phyloP scores from a whole-genome alignment of 2,329 filamentous ascomycete species.

The Cladophialophora psammophila region DNA sequence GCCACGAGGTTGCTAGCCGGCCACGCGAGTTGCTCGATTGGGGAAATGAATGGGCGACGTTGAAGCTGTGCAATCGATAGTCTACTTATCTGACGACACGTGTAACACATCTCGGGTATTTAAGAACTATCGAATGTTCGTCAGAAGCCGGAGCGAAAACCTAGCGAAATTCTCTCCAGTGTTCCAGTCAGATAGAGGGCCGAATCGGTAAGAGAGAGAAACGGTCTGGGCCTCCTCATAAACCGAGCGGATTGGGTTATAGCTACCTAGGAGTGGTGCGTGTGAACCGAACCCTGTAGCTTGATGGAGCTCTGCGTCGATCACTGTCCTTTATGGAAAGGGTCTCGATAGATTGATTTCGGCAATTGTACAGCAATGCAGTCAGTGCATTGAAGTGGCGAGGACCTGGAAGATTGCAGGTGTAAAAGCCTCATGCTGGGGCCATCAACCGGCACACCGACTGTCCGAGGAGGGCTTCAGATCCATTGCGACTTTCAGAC shows the following conservation, averaged over 20 bases:
- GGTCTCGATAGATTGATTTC: slow-evolving; percentile 19
- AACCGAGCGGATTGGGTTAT: not conserved
- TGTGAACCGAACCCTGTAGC: slow-evolving; percentile 9
- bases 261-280: not conserved
- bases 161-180: slow-evolving; percentile 2
- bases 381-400: not conserved
- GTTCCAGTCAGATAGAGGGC: not conserved
- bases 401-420: slow-evolving; percentile 8
- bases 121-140: slow-evolving; percentile 16
- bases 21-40: slow-evolving; percentile 26
- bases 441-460: not conserved
- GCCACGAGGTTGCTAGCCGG: slow-evolving; percentile 24
- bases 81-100: not conserved
- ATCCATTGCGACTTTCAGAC: not conserved
- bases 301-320: slow-evolving; percentile 25
- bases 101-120: slow-evolving; percentile 10
- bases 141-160: slow-evolving; percentile 3
- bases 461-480: not conserved
- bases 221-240: not conserved
- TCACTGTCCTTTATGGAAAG: slow-evolving; percentile 27
- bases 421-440: not conserved
- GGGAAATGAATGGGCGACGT: slow-evolving; percentile 1
- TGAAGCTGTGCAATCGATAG: slow-evolving; percentile 15
- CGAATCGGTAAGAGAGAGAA: not conserved
- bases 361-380: slow-evolving; percentile 18